phyloP scores from a whole-genome alignment of 768 basidiomycete species.

The Tephrocybe rancida region DNA sequence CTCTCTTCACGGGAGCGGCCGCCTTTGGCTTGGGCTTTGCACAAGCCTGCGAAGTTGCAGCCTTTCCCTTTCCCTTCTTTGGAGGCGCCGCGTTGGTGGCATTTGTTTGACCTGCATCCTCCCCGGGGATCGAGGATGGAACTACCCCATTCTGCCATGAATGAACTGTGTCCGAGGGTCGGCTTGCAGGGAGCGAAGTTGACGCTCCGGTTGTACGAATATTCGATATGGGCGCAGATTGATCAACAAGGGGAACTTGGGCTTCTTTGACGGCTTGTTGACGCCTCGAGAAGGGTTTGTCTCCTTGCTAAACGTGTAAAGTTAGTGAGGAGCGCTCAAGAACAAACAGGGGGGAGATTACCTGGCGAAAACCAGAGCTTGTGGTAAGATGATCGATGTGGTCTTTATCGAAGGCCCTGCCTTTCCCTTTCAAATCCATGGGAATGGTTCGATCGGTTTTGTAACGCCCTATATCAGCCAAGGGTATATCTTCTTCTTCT shows the following conservation, averaged over 20 bases:
- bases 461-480: constrained; percentile 28
- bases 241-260: not conserved
- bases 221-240: not conserved
- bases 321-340: not conserved
- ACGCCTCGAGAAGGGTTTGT: not conserved
- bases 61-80: constrained; percentile 7
- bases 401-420: not conserved
- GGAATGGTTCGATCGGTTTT: constrained; percentile 22
- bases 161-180: constrained; percentile 2
- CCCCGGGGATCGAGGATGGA: constrained; percentile 64
- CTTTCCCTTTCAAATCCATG: constrained; percentile 9
- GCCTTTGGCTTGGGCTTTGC: constrained; percentile 6
- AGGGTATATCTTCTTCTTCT: constrained; percentile 45
- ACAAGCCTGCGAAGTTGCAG: not conserved
- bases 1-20: not conserved
- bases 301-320: not conserved
- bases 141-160: constrained; percentile 42
- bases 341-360: not conserved
- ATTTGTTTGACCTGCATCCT: constrained; percentile 32
- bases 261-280: not conserved
- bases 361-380: constrained; percentile 2
- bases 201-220: constrained; percentile 8
- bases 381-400: not conserved
- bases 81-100: not conserved
- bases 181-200: constrained; percentile 4